Evolutionary conservation across 1,284 basidiomycete genomes (phyloP).

Genomic region (Ceratobasidium sp.): DNA sequence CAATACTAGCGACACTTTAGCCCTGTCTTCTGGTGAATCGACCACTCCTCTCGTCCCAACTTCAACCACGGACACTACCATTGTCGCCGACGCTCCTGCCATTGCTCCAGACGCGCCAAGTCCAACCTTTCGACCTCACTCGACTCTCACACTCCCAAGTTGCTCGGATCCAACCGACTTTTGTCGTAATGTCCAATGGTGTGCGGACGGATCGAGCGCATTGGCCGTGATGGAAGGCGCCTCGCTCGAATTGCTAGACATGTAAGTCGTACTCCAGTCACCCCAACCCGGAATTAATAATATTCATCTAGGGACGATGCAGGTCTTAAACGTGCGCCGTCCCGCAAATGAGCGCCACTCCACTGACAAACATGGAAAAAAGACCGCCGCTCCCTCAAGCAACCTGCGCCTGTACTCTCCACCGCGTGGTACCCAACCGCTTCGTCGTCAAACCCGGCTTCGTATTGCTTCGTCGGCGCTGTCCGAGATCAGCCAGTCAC

Average conservation of each 20-base stretch:
- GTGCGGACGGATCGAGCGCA: constrained; percentile 64
- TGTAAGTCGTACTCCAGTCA: constrained; percentile 47
- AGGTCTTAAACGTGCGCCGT: constrained; percentile 21
- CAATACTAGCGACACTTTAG: too few relatives aligned
- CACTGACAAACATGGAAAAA: background rate
- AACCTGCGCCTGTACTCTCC: constrained; percentile 75
- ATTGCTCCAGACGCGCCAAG: background rate
- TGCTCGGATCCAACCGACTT: background rate
- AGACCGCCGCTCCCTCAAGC: constrained; percentile 48
- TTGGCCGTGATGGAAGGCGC: constrained; percentile 68
- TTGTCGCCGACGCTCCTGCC: background rate
- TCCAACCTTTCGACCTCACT: background rate
- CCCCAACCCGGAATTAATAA: background rate
- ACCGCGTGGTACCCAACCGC: constrained; percentile 84
- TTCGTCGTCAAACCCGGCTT: constrained; percentile 59
- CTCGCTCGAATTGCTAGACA: constrained; percentile 57
- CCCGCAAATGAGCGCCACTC: background rate
- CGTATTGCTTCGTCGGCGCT: constrained; percentile 81
- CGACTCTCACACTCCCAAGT: background rate
- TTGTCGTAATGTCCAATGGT: constrained; percentile 51
- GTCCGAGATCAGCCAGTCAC: constrained; percentile 83
- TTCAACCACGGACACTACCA: background rate
- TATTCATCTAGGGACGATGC: constrained; percentile 26
- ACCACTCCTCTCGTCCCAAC: background rate
- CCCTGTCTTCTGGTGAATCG: too few relatives aligned